Percentiles rank a stretch among this genome's conserved stretches.
phyloP scores from a whole-genome alignment of 148 eudicot species.

The Linanthus parryae region DNA sequence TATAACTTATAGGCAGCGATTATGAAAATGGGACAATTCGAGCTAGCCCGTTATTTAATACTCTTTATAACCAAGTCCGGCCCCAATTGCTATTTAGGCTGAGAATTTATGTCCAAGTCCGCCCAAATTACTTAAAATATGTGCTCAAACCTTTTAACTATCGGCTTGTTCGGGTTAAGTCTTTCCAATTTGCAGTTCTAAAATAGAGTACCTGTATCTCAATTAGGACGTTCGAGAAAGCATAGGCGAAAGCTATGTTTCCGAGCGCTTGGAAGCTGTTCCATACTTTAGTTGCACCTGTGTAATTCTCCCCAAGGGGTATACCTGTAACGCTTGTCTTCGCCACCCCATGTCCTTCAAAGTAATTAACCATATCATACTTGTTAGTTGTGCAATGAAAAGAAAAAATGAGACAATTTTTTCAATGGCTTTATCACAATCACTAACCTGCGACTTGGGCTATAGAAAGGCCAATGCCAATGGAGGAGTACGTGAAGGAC shows the following conservation, averaged over 20 bases:
- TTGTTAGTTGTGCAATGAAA: too few species aligned
- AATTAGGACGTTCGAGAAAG: conserved; percentile 4
- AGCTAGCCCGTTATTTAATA: too few species aligned
- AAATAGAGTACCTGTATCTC: conserved; percentile 10
- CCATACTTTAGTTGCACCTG: conserved; percentile 17
- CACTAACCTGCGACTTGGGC: conserved; percentile 58
- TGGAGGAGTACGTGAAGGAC: conserved; percentile 80
- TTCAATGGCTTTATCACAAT: neutral
- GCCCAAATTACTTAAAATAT: too few species aligned
- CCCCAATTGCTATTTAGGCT: too few species aligned
- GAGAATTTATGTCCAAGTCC: too few species aligned
- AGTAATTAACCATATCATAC: neutral
- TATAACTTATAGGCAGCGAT: too few species aligned
- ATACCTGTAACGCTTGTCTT: conserved; percentile 62
- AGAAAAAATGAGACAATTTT: neutral
- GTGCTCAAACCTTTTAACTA: too few species aligned
- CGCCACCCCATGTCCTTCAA: conserved; percentile 28
- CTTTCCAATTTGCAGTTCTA: too few species aligned
- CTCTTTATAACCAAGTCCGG: too few species aligned
- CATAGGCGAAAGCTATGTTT: conserved; percentile 13
- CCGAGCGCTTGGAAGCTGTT: conserved; percentile 8
- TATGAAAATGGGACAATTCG: too few species aligned
- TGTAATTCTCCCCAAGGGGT: conserved; percentile 50
- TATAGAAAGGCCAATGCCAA: conserved; percentile 74
- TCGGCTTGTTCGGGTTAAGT: too few species aligned